Percentiles rank a stretch among this genome's conserved stretches.
Evolutionary conservation across 2,329 filamentous ascomycete genomes (phyloP).

Genomic region (Venturiaceae sp.): DNA sequence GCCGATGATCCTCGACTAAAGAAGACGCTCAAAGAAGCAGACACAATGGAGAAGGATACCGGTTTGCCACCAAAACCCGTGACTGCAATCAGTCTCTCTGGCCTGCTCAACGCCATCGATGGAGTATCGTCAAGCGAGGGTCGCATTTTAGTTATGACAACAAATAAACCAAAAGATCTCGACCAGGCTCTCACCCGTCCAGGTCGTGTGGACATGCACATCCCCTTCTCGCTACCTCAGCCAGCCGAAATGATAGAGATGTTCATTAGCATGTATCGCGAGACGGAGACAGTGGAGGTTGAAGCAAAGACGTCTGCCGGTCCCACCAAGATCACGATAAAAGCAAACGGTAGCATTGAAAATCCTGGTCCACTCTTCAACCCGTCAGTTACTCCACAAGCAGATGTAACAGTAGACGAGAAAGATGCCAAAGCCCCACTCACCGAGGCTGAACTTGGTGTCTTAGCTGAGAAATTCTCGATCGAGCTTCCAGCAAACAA

Average conservation of each 20-base stretch:
- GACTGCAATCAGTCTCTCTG: constrained; percentile 10
- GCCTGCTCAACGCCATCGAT: constrained; percentile 17
- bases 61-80: background rate
- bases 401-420: background rate
- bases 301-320: constrained; percentile 3
- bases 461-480: constrained; percentile 17
- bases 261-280: constrained; percentile 7
- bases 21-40: background rate
- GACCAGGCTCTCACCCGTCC: constrained; percentile 16
- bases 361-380: no score
- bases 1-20: background rate
- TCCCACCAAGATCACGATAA: background rate
- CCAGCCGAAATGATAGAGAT: background rate
- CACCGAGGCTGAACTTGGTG: constrained; percentile 11
- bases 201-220: constrained; percentile 14
- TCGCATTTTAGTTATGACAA: constrained; percentile 20
- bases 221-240: constrained; percentile 6
- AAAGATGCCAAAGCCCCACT: background rate
- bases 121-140: constrained; percentile 15
- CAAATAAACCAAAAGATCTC: constrained; percentile 16
- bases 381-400: background rate
- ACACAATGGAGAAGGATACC: background rate
- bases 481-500: constrained; percentile 17
- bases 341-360: no score
- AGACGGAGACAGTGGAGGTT: constrained; percentile 13